These are phyloP conservation scores for Stenocarpella maydis DNA, from an alignment of 2,329 filamentous ascomycete species.

Conservation along the genomic window DNA sequence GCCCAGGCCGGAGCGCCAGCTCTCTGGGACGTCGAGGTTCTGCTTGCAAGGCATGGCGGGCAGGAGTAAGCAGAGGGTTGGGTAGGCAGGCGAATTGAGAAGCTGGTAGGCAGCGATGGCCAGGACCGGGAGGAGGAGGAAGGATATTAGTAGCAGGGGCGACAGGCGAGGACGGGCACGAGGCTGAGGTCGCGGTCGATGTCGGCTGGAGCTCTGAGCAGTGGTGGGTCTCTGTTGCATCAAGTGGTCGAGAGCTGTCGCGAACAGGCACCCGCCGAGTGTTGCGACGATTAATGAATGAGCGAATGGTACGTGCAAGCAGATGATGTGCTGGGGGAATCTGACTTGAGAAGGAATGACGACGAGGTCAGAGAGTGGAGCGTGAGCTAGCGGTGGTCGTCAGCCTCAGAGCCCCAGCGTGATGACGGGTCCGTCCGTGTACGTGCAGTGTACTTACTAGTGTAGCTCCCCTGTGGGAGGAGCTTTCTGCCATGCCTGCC, in stretches of 20 bases:
- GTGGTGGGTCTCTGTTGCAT: constrained; percentile 16
- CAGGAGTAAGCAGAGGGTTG: background rate
- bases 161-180: constrained; percentile 5
- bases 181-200: background rate
- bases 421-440: background rate
- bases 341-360: background rate
- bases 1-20: constrained; percentile 48
- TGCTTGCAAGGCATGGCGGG: constrained; percentile 48
- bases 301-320: background rate
- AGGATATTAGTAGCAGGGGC: constrained; percentile 18
- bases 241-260: constrained; percentile 5
- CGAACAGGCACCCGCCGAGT: constrained; percentile 16
- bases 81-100: background rate
- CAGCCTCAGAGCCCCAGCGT: background rate
- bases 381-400: background rate
- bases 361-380: background rate
- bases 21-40: constrained; percentile 32
- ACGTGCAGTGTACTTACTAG: background rate
- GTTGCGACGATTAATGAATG: background rate
- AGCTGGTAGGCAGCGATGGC: constrained; percentile 14
- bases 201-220: constrained; percentile 2
- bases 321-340: background rate
- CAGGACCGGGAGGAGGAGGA: constrained; percentile 21
- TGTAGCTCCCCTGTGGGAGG: no score
- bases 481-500: no score